These are phyloP conservation scores for Microcyclosporella mali DNA, from an alignment of 2,329 filamentous ascomycete genomes.

Conservation along the genomic window DNA sequence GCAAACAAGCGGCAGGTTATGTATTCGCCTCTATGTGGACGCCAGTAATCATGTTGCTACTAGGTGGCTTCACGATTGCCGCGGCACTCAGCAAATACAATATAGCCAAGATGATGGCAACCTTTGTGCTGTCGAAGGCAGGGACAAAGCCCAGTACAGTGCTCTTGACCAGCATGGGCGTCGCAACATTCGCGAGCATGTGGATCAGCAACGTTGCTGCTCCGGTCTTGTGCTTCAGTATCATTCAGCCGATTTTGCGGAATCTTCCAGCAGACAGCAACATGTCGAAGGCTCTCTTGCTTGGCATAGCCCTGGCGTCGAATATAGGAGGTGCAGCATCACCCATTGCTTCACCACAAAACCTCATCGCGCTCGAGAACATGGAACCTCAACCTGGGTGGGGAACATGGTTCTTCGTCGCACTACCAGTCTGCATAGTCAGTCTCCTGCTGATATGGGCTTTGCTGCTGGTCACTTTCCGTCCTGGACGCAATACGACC, in stretches of 20 bases:
- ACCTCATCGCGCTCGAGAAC: constrained; percentile 91
- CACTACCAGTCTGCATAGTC: constrained; percentile 84
- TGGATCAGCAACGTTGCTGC: constrained; percentile 98
- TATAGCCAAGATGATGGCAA: constrained; percentile 95
- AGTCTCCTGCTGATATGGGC: constrained; percentile 85
- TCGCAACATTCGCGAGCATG: constrained; percentile 96
- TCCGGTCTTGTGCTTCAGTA: constrained; percentile 93
- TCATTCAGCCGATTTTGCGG: constrained; percentile 93
- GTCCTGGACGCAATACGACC: constrained; percentile 73
- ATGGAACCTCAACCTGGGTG: constrained; percentile 89
- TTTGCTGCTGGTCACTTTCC: constrained; percentile 77
- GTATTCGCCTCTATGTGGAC: constrained; percentile 98
- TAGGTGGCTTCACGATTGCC: constrained; percentile 93
- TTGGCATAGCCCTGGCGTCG: constrained; percentile 89
- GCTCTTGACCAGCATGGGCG: constrained; percentile 95
- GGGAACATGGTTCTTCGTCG: constrained; percentile 95
- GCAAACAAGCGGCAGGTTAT: constrained; percentile 73
- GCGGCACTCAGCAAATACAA: constrained; percentile 94
- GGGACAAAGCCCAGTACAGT: constrained; percentile 86
- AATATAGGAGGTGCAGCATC: constrained; percentile 96
- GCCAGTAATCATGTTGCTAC: constrained; percentile 93
- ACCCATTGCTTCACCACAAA: constrained; percentile 94
- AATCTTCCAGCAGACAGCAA: constrained; percentile 83
- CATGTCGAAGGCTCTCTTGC: constrained; percentile 91
- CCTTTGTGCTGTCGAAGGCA: constrained; percentile 91